Evolutionary conservation across 2,329 filamentous ascomycete genomes (phyloP), one percentile per base, ranked within the genome.

Genomic region (Drechslerella dactyloides): DNA sequence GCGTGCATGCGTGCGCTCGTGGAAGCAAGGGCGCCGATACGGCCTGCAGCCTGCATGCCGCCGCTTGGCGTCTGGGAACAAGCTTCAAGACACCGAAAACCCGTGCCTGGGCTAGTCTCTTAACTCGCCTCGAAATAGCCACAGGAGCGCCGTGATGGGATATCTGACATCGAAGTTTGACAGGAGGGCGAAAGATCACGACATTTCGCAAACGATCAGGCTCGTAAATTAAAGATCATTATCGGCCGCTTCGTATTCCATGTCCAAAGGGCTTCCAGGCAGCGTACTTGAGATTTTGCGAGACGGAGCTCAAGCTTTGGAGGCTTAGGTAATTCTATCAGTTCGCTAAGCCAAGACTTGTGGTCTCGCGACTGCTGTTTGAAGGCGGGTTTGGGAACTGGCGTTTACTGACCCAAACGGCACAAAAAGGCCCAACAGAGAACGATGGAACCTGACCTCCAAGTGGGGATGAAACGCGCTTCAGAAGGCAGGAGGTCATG

Each of bases 381-480:
- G 55, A 64, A 48, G 63, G 50, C 21, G 46, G 30, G 44, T 61
- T 52, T 46, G 33, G 52, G 55, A 56, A 60, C 58, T 58, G 59
- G 54, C 54, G 23, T 27, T 46, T 61, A 33, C 51, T 57, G 57
- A 61, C 57, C 64, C 56, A 61, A 40, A 40, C 42, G 64, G 57
- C 48, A 70, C 62, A 70, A 70, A 69, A 63, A 70, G 58, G 54
- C 66, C 66, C 59, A 64, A 70, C 66, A 33, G 54, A 55, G 58
- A 57, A 52, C 53, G 65, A 57, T 42, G 37, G 37, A 42, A 42
- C 37, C 50, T 63, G 46, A 60, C 40, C 59, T 63, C 53, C 62
- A 58, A 55, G 66, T 61, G 68, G 60, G 54, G 68, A 72, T 72
- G 68, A 72, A 72, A 72, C 68, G 68, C 68, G 68, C 68, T 65